Conservation (phyloP, 495 filamentous ascomycete species). For the Astrocystis sublimbata region DNA sequence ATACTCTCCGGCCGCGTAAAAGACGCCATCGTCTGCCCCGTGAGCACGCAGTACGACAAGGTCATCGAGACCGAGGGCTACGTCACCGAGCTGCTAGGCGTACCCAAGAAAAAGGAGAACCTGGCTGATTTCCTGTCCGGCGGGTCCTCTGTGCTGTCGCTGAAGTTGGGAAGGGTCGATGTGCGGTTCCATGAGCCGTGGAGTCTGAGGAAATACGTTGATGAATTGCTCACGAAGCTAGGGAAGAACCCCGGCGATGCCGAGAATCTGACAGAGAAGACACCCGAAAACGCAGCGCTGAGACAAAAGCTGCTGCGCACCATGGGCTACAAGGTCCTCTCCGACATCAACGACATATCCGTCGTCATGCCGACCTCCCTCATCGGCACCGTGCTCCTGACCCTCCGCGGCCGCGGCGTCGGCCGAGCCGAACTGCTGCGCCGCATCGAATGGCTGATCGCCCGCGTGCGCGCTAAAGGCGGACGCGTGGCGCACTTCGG, state of each 20-base stretch:
- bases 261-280: slow-evolving; percentile 43
- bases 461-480: slow-evolving; percentile 79
- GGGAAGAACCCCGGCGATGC: slow-evolving; percentile 41
- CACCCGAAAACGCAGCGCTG: slow-evolving; percentile 46
- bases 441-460: slow-evolving; percentile 86
- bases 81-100: slow-evolving; percentile 87
- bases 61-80: slow-evolving; percentile 98
- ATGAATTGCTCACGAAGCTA: slow-evolving; percentile 62
- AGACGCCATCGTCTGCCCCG: slow-evolving; percentile 89
- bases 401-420: slow-evolving; percentile 87
- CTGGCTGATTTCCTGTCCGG: slow-evolving; percentile 82
- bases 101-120: slow-evolving; percentile 94
- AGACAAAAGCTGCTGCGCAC: slow-evolving; percentile 70
- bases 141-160: slow-evolving; percentile 78
- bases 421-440: slow-evolving; percentile 82
- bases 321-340: slow-evolving; percentile 85
- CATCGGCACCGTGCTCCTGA: slow-evolving; percentile 91
- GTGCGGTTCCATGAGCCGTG: slow-evolving; percentile 95
- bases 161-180: slow-evolving; percentile 89
- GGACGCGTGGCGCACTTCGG: slow-evolving; percentile 92
- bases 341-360: slow-evolving; percentile 92
- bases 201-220: slow-evolving; percentile 79
- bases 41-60: slow-evolving; percentile 97
- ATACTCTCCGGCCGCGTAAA: slow-evolving; percentile 83
- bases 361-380: slow-evolving; percentile 97